A percentile compares a stretch with the other conserved stretches of the same genome.
phyloP scores from a whole-genome alignment of 2,329 filamentous ascomycete species.

The Trichophyton benhamiae region DNA sequence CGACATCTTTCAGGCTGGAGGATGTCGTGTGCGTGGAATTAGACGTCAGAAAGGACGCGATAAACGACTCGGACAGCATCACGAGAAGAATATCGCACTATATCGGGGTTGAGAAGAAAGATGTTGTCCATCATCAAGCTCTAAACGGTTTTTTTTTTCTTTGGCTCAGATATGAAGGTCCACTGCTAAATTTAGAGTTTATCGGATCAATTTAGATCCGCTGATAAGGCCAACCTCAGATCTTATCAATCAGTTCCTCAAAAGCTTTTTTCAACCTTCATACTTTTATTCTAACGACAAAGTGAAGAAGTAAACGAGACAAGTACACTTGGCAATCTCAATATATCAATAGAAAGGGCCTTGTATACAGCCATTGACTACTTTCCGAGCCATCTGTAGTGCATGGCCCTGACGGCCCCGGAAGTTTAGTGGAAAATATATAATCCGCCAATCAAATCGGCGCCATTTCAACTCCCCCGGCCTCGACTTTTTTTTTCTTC shows the following conservation, averaged over 20 bases:
- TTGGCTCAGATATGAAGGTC: not conserved
- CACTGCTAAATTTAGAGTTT: not conserved
- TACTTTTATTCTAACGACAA: not conserved
- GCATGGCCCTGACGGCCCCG: not conserved
- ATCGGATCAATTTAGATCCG: not conserved
- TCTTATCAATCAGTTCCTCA: slow-evolving; percentile 4
- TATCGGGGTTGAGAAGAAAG: not conserved
- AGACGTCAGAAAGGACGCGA: slow-evolving; percentile 34
- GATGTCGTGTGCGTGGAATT: slow-evolving; percentile 24
- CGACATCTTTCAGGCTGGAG: slow-evolving; percentile 58
- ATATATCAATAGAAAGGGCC: not conserved
- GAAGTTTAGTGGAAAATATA: not conserved
- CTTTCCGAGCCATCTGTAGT: not conserved
- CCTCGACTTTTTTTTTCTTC: not conserved
- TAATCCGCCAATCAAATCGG: not conserved
- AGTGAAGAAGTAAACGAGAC: not conserved
- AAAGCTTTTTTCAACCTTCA: not conserved
- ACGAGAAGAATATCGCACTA: slow-evolving; percentile 10
- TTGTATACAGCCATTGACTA: not conserved
- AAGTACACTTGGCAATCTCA: not conserved
- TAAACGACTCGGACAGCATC: slow-evolving; percentile 40
- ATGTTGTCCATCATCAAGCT: not conserved
- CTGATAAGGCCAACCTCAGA: slow-evolving; percentile 1
- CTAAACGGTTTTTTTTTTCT: not conserved
- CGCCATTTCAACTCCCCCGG: not conserved